A percentile compares a stretch with the other conserved stretches of the same genome.
These are phyloP conservation scores for Fusarium pseudocircinatum DNA, from an alignment of 2,329 filamentous ascomycete genomes.

Conservation along the genomic window DNA sequence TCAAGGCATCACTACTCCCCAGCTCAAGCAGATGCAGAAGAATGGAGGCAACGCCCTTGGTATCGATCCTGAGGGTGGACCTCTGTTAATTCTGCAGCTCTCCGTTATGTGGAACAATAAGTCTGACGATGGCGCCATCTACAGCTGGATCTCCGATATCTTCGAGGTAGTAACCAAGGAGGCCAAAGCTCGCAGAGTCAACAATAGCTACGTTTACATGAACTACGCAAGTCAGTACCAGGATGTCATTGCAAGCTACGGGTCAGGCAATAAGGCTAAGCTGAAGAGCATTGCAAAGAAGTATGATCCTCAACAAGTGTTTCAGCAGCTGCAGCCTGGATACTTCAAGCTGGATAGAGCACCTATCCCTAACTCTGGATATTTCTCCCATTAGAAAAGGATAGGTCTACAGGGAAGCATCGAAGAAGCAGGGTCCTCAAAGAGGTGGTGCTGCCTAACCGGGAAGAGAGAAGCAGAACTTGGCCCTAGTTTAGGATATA, in stretches of 20 bases:
- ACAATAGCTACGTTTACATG: slow-evolving; percentile 16
- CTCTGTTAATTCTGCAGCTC: slow-evolving; percentile 30
- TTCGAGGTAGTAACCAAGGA: not conserved
- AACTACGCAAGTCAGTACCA: slow-evolving; percentile 21
- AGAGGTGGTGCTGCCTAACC: not conserved
- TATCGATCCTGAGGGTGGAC: slow-evolving; percentile 38
- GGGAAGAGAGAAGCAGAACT: not conserved
- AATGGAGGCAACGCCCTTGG: slow-evolving; percentile 48
- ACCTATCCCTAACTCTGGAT: not conserved
- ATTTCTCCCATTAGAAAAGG: not conserved
- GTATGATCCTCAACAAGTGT: slow-evolving; percentile 6
- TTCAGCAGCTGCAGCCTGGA: slow-evolving; percentile 5
- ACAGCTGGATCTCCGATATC: slow-evolving; percentile 6
- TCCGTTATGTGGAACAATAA: slow-evolving; percentile 23
- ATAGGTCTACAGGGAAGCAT: not conserved
- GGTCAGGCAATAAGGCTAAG: not conserved
- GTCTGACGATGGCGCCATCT: slow-evolving; percentile 47
- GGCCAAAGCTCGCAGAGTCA: slow-evolving; percentile 3
- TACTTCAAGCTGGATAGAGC: slow-evolving; percentile 41
- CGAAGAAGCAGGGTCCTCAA: not conserved
- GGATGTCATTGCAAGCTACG: slow-evolving; percentile 10
- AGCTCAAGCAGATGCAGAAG: slow-evolving; percentile 48
- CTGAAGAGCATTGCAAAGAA: slow-evolving; percentile 8
- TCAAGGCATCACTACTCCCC: slow-evolving; percentile 54
- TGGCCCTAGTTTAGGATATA: not conserved